These are phyloP conservation scores for Wickerhamiella siamensis DNA, from an alignment of 805 yeast genomes.

Conservation along the genomic window DNA sequence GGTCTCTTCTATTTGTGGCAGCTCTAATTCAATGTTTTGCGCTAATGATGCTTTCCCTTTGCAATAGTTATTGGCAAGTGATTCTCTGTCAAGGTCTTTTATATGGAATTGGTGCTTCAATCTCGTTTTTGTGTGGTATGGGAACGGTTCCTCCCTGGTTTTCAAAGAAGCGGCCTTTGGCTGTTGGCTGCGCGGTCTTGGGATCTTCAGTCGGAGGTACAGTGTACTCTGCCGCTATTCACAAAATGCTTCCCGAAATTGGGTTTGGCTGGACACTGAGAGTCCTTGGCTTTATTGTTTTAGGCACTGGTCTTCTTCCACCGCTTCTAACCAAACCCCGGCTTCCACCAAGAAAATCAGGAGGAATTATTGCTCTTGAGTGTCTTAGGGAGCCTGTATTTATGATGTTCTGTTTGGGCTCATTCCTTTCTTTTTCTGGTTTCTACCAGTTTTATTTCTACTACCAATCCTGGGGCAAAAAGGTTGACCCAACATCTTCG, in stretches of 20 bases:
- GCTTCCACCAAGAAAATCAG: constrained; percentile 20
- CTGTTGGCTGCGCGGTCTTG: constrained; percentile 33
- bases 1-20: constrained; percentile 16
- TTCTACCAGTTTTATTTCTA: constrained; percentile 25
- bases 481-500: constrained; percentile 13
- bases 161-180: constrained; percentile 30
- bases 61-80: constrained; percentile 35
- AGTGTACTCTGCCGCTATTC: constrained; percentile 34
- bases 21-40: constrained; percentile 18
- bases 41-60: constrained; percentile 24
- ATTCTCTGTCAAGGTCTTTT: constrained; percentile 39
- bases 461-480: constrained; percentile 22
- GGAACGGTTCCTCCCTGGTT: constrained; percentile 35
- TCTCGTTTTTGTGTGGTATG: constrained; percentile 32
- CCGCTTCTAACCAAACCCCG: constrained; percentile 19
- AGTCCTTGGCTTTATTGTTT: constrained; percentile 32
- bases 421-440: constrained; percentile 21
- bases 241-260: constrained; percentile 27
- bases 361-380: constrained; percentile 16
- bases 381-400: constrained; percentile 20
- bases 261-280: constrained; percentile 45
- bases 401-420: constrained; percentile 16
- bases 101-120: constrained; percentile 31
- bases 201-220: constrained; percentile 43
- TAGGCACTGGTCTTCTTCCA: constrained; percentile 19